Conservation (phyloP, 371 early-diverging fungal genomes). For the Saksenaea oblongispora region DNA sequence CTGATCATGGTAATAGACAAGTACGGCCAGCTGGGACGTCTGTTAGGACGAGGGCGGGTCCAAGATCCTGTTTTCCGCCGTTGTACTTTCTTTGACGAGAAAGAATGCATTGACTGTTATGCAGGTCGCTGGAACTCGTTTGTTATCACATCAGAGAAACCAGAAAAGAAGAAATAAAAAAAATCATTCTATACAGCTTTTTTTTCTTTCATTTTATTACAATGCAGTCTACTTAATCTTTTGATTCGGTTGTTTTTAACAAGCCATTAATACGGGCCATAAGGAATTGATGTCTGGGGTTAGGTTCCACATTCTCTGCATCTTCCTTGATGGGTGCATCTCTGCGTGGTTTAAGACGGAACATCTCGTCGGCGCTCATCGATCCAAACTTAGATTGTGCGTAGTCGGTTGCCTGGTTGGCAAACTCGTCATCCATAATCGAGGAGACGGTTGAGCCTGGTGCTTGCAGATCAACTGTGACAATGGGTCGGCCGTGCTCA, state of each 20-base stretch:
- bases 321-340: conserved; percentile 5
- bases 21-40: conserved; percentile 35
- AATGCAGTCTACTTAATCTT: neutral
- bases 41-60: neutral
- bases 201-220: neutral
- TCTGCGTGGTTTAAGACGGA: neutral
- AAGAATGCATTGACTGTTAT: conserved; percentile 25
- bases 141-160: conserved; percentile 7
- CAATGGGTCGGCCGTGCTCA: conserved; percentile 60
- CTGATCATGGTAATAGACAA: conserved; percentile 15
- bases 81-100: conserved; percentile 9
- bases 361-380: conserved; percentile 26
- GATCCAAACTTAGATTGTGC: conserved; percentile 6
- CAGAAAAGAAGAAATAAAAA: neutral
- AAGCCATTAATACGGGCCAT: conserved; percentile 11
- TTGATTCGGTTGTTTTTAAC: neutral
- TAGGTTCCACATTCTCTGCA: conserved; percentile 15
- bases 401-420: neutral
- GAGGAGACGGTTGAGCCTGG: conserved; percentile 11
- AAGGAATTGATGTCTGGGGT: conserved; percentile 17
- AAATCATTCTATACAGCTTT: neutral
- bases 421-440: neutral
- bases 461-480: conserved; percentile 36
- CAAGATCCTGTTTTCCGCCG: conserved; percentile 22
- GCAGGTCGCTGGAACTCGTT: conserved; percentile 42